phyloP scores from a whole-genome alignment of 2,329 filamentous ascomycete species.

The Ceratocystis cubensis region DNA sequence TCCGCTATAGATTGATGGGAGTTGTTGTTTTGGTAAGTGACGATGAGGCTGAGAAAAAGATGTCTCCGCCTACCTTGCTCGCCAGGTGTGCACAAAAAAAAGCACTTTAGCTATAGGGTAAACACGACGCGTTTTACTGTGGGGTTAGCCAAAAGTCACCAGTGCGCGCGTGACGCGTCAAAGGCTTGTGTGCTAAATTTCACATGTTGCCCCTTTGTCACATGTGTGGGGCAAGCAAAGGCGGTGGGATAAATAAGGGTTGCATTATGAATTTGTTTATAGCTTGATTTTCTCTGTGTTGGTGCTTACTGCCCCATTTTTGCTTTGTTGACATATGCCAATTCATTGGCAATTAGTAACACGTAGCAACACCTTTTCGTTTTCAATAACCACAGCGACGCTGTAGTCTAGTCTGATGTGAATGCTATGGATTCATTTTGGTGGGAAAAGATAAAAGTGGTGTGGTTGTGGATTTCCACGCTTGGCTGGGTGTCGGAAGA shows the following conservation, averaged over 20 bases:
- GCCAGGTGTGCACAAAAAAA: conserved; percentile 1
- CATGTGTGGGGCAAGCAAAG: conserved; percentile 1
- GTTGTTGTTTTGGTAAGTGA: neutral
- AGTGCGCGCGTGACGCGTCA: neutral
- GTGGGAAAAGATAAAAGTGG: neutral
- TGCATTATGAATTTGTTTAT: neutral
- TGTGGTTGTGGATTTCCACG: conserved; percentile 1
- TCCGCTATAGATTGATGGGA: neutral
- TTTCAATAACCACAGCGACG: neutral
- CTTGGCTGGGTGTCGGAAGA: neutral
- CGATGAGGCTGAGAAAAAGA: conserved; percentile 1
- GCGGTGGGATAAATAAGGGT: neutral
- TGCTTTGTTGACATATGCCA: neutral
- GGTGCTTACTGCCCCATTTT: no score
- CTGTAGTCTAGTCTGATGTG: neutral
- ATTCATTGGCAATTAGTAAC: neutral
- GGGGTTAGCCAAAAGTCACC: neutral
- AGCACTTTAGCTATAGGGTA: conserved; percentile 2
- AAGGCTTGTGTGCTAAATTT: neutral
- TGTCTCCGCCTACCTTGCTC: neutral
- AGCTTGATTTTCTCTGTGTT: neutral
- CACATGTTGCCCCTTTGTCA: neutral
- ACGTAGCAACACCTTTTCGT: neutral
- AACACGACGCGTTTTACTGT: neutral
- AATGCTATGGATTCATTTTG: neutral